Base-by-base conservation (phyloP, 1,284 basidiomycete genomes). In the Moesziomyces globuligerus region DNA sequence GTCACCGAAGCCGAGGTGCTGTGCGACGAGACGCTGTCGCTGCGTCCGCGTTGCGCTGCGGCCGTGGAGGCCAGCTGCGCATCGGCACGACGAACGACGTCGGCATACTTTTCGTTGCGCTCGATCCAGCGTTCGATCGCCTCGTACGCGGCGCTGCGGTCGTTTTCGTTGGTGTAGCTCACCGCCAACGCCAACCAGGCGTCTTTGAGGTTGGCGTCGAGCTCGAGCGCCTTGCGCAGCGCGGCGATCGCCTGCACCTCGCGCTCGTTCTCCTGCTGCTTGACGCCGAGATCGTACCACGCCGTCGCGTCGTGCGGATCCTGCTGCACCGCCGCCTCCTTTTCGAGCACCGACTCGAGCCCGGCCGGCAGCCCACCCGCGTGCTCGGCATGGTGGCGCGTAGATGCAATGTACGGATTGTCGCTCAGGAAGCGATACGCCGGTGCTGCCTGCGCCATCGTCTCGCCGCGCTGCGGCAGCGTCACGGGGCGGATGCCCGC, bases 261-360 rank as follows among this genome's bases (percentile, higher is more conserved):
- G 21, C 94, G 89, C 83, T 99, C 95, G 82, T 96, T 97, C 83
- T 97, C 95, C 84, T 99, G 95, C 81, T 98, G 96, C 84, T 93
- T 95, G 43, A 99, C 89, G 24, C 96, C 95, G 42, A 98, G 89
- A 59, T 91, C 88, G 79, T 89, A 94, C 95, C 95, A 99, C 7
- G 90, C 90, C 34, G 84, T 78, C 0, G 91, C 89, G 67, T 91
- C 87, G 0, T 83, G 85, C 36, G 90, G 89, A 73, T 94, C 87
- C 39, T 86, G 86, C 80, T 96, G 92, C 9, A 96, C 93, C 8
- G 87, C 88, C 4, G 94, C 94, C 84, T 98, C 95, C 25, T 94
- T 87, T 82, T 94, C 91, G 17, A 98, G 86, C 15, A 81, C 72
- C 18, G 68, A 70, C 32, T 76, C 77, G 32, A 72, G 49, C 10